A percentile compares a stretch with the other conserved stretches of the same genome.
These are phyloP conservation scores for Lumnitzera racemosa DNA, from an alignment of 345 rosid species.

Conservation along the genomic window DNA sequence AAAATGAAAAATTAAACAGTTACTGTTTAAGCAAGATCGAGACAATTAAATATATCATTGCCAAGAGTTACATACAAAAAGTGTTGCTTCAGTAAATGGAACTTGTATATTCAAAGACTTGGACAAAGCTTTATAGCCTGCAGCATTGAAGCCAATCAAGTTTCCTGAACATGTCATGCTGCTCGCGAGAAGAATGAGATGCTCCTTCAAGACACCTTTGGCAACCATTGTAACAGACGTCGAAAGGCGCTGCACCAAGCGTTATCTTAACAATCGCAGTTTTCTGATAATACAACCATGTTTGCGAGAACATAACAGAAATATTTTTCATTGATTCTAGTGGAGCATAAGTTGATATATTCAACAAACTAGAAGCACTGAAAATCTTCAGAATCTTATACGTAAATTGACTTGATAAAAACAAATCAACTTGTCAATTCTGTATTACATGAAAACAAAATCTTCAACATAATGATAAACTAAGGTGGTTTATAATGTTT, in stretches of 20 bases:
- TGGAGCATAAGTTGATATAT: too few relatives aligned
- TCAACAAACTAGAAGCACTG: too few relatives aligned
- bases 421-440: too few relatives aligned
- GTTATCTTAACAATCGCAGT: not conserved
- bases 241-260: slow-evolving; percentile 71
- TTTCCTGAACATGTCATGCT: slow-evolving; percentile 87
- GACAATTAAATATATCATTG: not conserved
- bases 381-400: too few relatives aligned
- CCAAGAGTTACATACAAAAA: slow-evolving; percentile 43
- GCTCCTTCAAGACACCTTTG: slow-evolving; percentile 82
- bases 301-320: not conserved
- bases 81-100: slow-evolving; percentile 93
- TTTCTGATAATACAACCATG: not conserved
- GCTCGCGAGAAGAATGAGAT: slow-evolving; percentile 73
- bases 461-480: too few relatives aligned
- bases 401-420: too few relatives aligned
- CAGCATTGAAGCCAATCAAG: slow-evolving; percentile 82
- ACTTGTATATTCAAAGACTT: slow-evolving; percentile 74
- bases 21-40: not conserved
- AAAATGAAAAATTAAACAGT: not conserved
- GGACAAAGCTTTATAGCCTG: slow-evolving; percentile 70
- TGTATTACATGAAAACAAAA: too few relatives aligned
- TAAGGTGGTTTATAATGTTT: too few relatives aligned
- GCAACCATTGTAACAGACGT: slow-evolving; percentile 75
- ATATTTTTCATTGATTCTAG: too few relatives aligned